These are phyloP conservation scores for Quercus mongolica DNA, from an alignment of 306 rosid species.

Conservation along the genomic window DNA sequence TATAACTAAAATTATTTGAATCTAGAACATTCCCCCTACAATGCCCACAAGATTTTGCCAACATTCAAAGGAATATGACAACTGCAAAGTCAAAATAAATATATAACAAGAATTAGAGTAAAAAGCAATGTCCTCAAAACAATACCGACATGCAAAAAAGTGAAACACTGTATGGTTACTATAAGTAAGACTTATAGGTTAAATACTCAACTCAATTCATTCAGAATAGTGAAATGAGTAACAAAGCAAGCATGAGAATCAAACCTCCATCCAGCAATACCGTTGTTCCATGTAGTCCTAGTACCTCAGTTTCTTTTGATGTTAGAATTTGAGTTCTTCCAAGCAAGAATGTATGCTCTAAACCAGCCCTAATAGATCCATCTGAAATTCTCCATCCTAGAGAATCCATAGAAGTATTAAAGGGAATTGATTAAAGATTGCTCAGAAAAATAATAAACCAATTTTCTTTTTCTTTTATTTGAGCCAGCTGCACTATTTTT, in stretches of 20 bases:
- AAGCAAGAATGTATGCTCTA: no score
- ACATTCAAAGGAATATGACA: background rate
- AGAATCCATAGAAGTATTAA: no score
- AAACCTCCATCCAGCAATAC: conserved; percentile 88
- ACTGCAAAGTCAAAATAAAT: background rate
- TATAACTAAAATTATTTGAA: background rate
- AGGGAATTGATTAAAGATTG: no score
- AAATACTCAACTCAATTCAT: background rate
- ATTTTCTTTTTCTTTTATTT: no score
- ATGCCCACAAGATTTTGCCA: background rate
- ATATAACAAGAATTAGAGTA: background rate
- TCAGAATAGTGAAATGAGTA: background rate
- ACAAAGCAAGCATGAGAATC: conserved; percentile 19
- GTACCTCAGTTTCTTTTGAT: no score
- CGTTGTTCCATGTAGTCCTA: conserved; percentile 28
- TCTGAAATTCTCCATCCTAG: no score
- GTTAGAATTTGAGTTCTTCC: no score
- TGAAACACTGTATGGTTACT: background rate
- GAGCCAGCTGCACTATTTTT: no score
- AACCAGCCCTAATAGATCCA: no score
- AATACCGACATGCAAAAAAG: background rate
- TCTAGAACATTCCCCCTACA: conserved; percentile 16
- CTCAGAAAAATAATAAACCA: no score
- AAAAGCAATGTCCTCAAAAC: background rate
- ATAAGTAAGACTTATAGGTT: background rate